phyloP scores from a whole-genome alignment of 306 rosid genomes.

The Casuarina glauca region DNA sequence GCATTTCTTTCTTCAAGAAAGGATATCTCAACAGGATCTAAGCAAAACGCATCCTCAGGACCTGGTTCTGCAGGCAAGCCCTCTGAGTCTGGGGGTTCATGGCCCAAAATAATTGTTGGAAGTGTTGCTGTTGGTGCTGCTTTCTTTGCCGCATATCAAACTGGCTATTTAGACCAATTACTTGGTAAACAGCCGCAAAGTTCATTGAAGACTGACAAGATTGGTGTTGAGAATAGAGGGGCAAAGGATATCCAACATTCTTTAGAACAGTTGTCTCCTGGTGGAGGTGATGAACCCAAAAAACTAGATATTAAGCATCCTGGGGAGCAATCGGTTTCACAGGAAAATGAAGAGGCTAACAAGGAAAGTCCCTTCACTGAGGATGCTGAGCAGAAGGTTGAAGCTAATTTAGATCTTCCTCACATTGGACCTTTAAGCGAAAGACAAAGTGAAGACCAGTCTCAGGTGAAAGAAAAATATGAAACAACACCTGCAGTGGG shows the following conservation, averaged over 20 bases:
- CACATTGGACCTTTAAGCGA: constrained; percentile 41
- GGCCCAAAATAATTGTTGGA: constrained; percentile 58
- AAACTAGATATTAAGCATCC: constrained; percentile 33
- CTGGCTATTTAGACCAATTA: constrained; percentile 65
- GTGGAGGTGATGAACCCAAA: constrained; percentile 35
- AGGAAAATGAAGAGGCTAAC: constrained; percentile 37
- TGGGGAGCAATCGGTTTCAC: constrained; percentile 41
- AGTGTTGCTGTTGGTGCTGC: constrained; percentile 69
- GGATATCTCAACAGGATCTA: constrained; percentile 57
- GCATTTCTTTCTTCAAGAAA: constrained; percentile 43
- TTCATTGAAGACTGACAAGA: constrained; percentile 32
- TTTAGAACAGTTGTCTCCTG: constrained; percentile 38
- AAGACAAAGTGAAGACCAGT: constrained; percentile 33
- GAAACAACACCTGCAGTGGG: constrained; percentile 34
- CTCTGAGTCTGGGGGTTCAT: constrained; percentile 45
- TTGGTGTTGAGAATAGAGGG: constrained; percentile 34
- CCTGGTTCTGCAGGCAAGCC: constrained; percentile 52
- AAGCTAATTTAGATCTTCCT: constrained; percentile 36
- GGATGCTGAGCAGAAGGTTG: constrained; percentile 50
- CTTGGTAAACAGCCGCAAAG: constrained; percentile 45
- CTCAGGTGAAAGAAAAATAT: constrained; percentile 47
- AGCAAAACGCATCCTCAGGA: constrained; percentile 34
- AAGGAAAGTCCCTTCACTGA: constrained; percentile 32
- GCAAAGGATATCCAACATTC: constrained; percentile 37
- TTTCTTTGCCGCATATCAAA: constrained; percentile 61